A percentile compares a stretch with the other conserved stretches of the same genome.
These are phyloP conservation scores for Colletotrichum simmondsii DNA, from an alignment of 2,329 filamentous ascomycete species.

Conservation along the genomic window DNA sequence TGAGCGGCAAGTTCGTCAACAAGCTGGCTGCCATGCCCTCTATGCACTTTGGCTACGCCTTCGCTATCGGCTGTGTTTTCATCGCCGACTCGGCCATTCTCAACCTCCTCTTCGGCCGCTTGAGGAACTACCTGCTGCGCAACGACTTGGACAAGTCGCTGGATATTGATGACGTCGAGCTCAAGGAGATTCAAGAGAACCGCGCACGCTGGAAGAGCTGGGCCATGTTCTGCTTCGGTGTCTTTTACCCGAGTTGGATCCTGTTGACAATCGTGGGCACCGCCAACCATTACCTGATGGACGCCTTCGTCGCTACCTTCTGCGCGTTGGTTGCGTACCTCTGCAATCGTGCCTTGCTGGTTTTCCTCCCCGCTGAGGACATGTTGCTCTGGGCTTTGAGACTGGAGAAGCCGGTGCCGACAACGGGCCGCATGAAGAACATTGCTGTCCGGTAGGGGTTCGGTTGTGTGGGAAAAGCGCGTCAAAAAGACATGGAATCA, in stretches of 20 bases:
- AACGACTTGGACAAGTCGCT: slow-evolving; percentile 31
- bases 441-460: slow-evolving; percentile 24
- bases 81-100: slow-evolving; percentile 63
- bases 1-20: slow-evolving; percentile 67
- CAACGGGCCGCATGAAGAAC: slow-evolving; percentile 47
- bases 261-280: slow-evolving; percentile 69
- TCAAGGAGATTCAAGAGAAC: slow-evolving; percentile 35
- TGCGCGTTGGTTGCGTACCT: slow-evolving; percentile 71
- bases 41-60: slow-evolving; percentile 67
- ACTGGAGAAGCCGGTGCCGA: slow-evolving; percentile 72
- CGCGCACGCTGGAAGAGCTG: slow-evolving; percentile 43
- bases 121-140: slow-evolving; percentile 36
- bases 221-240: slow-evolving; percentile 49
- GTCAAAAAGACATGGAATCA: slow-evolving; percentile 13
- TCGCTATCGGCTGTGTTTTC: slow-evolving; percentile 64
- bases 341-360: slow-evolving; percentile 63
- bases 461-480: neutral
- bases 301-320: slow-evolving; percentile 71
- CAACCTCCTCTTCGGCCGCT: slow-evolving; percentile 42
- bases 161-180: slow-evolving; percentile 34
- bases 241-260: slow-evolving; percentile 64
- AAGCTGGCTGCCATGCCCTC: slow-evolving; percentile 68
- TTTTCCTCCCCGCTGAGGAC: slow-evolving; percentile 72
- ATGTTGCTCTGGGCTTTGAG: slow-evolving; percentile 71
- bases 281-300: slow-evolving; percentile 73